These are phyloP conservation scores for Nannizziopsis barbatae DNA, from an alignment of 2,329 filamentous ascomycete species.

Conservation along the genomic window DNA sequence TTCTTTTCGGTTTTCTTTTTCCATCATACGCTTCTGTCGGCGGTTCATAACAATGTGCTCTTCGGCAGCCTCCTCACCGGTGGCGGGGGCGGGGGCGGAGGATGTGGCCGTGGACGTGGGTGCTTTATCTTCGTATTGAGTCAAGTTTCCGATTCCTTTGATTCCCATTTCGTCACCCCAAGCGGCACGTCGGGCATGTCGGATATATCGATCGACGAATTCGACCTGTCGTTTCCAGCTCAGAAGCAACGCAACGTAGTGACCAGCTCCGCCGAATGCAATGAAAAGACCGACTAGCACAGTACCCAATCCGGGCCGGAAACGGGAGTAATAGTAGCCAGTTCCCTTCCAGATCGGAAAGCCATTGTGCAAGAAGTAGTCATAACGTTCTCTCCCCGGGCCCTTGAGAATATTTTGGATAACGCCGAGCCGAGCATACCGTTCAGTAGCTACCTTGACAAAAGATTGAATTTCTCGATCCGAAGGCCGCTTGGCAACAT, in stretches of 20 bases:
- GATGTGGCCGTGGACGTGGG: conserved; percentile 22
- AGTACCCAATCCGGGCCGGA: conserved; percentile 77
- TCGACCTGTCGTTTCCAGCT: conserved; percentile 81
- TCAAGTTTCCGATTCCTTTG: conserved; percentile 55
- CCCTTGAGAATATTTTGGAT: conserved; percentile 80
- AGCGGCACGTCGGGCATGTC: conserved; percentile 72
- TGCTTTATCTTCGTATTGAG: conserved; percentile 26
- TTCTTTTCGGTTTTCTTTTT: conserved; percentile 63
- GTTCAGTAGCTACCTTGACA: conserved; percentile 68
- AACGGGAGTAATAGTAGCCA: conserved; percentile 94
- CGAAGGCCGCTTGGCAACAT: conserved; percentile 59
- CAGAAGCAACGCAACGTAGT: conserved; percentile 77
- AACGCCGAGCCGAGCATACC: conserved; percentile 72
- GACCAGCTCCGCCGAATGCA: conserved; percentile 68
- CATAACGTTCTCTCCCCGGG: conserved; percentile 71
- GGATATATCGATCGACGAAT: conserved; percentile 85
- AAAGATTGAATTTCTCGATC: conserved; percentile 65
- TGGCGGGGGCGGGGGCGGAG: too few species aligned
- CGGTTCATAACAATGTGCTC: conserved; percentile 57
- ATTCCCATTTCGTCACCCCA: conserved; percentile 73
- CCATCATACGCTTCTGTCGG: conserved; percentile 76
- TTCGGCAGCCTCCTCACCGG: conserved; percentile 39
- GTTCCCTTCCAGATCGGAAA: conserved; percentile 96
- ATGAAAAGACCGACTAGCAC: conserved; percentile 74
- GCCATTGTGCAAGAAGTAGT: conserved; percentile 84